phyloP scores from a whole-genome alignment of 164 flowering plant species.

The Liriodendron chinense region DNA sequence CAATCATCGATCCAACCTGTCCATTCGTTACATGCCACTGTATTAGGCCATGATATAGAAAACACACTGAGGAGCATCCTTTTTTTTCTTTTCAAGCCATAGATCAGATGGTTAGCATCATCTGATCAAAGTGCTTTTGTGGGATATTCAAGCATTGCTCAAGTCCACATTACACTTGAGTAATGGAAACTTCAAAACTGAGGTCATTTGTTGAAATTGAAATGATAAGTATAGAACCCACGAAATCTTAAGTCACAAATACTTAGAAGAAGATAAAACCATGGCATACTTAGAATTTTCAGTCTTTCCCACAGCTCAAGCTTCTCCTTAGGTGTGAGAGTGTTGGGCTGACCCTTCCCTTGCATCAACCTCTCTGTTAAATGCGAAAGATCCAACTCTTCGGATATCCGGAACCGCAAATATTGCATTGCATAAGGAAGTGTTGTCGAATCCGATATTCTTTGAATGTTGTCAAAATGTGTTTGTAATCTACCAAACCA shows the following conservation, averaged over 20 bases:
- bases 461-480: constrained; percentile 78
- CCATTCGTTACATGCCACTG: no score
- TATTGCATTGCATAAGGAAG: constrained; percentile 71
- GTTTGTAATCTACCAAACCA: constrained; percentile 56
- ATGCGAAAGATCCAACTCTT: constrained; percentile 65
- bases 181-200: no score
- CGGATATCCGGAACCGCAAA: constrained; percentile 52
- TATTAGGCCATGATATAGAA: no score
- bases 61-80: no score
- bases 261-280: not conserved
- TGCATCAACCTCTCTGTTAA: constrained; percentile 57
- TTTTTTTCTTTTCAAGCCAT: no score
- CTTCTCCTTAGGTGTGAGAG: constrained; percentile 61
- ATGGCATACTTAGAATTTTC: constrained; percentile 66
- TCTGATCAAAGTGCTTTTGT: no score
- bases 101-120: no score
- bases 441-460: constrained; percentile 74
- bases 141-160: no score
- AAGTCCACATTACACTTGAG: no score
- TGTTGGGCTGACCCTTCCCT: constrained; percentile 66
- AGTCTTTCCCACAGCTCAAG: constrained; percentile 85
- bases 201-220: no score
- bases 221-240: no score
- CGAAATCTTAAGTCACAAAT: not conserved
- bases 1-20: no score